Evolutionary conservation across 257 asterid genomes (phyloP), one percentile per base, ranked within the genome.

Genomic region (Misopates orontium): DNA sequence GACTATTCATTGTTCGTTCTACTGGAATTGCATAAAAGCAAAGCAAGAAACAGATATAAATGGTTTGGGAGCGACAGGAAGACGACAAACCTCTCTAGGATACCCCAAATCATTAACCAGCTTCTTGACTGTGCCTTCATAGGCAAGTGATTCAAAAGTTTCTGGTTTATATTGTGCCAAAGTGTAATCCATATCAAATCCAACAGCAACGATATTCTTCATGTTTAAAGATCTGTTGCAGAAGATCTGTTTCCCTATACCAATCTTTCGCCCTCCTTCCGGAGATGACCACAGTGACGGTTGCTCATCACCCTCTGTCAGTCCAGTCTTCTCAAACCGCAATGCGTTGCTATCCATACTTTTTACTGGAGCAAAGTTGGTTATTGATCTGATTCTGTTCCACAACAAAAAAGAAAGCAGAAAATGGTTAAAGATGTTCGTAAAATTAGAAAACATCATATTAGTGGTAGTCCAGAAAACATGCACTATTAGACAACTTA

Each of bases 181-280:
- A 4, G 99, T 94, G 68, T 94, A 94, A 72, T 94, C 99, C 99
- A 90, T 94, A 66, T 94, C 99, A 49, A 94, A 94, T 68, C 99
- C 99, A 36, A 94, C 96, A 66, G 99, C 92, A 67, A 88, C 96
- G 39, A 94, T 88, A 55, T 48, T 90, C 75, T 73, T 86, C 97
- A 90, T 90, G 85, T 94, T 94, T 58, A 94, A 71, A 55, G 99
- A 84, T 78, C 99, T 83, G 75, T 88, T 94, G 82, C 99, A 89
- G 78, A 89, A 92, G 64, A 92, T 89, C 56, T 80, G 93, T 52
- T 87, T 85, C 64, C 95, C 96, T 68, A 83, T 78, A 68, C 62
- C 91, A 71, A 87, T 83, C 49, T 64, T 75, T 52, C 67, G 64
- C 70, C 96, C 95, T 75, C 96, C 95, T 76, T 82, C 88, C 0